Evolutionary conservation across 2,329 filamentous ascomycete species (phyloP), one percentile per base, ranked within the genome.

Genomic region (Curvularia spicifera): DNA sequence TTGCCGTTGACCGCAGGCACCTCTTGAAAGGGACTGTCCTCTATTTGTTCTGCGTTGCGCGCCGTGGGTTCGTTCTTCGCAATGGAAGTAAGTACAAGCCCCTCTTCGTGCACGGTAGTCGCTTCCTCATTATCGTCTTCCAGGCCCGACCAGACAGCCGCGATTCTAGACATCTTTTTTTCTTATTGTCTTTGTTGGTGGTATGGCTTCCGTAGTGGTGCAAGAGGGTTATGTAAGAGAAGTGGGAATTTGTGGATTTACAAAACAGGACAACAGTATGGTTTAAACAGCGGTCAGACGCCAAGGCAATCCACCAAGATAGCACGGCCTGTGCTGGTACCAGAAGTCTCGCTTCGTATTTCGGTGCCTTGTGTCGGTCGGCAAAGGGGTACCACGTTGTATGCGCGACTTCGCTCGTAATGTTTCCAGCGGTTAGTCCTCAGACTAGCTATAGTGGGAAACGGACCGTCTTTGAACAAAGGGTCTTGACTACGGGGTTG

Each of bases 21-120:
- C 22, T 66, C 63, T 40, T 59, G 54, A 33, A 66, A 66, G 15
- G 57, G 48, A 35, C 59, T 60, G 7, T 66, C 63, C n/a, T 55
- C 51, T 2, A 44, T 50, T 28, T 49, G 42, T 39, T 62, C 61
- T 33, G 40, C 57, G 45, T 53, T 44, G 44, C 57, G 55, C 37
- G 56, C 56, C n/a, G 46, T 49, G 12, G 54, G 55, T 4, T 54
- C 57, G 28, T 62, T 51, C 40, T 59, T 59, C 28, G 37, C 28
- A 18, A 60, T 51, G 9, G 54, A 35, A 33, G 51, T 49, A n/a
- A 61, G 49, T 20, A 66, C 35, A 43, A 58, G 60, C 18, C 44
- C 56, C 20, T 52, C 35, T 50, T 60, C 54, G 37, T 66, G 62
- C 59, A 57, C 62, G 26, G 54, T 22, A 26, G 28, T 44, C 10